phyloP scores from a whole-genome alignment of 2,329 filamentous ascomycete genomes.

The Helicocarpus griseus region DNA sequence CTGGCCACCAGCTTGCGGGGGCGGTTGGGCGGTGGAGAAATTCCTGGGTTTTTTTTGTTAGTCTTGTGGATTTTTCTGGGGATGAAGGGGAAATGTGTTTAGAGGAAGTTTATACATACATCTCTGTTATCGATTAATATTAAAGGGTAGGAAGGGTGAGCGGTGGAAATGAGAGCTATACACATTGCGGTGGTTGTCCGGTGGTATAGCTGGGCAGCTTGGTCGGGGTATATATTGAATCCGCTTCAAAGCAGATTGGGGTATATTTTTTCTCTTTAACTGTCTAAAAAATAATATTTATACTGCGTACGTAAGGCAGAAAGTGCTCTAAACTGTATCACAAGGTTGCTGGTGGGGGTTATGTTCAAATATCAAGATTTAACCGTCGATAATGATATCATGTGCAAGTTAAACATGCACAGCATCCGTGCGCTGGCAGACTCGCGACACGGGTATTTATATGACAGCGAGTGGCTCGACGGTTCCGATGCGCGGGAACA shows the following conservation, averaged over 20 bases:
- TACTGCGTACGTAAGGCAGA: no score
- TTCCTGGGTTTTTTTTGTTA: constrained; percentile 37
- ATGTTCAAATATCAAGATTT: no score
- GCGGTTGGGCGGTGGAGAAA: constrained; percentile 53
- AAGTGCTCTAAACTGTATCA: no score
- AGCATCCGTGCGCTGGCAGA: no score
- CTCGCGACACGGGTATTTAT: background rate
- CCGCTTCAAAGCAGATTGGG: background rate
- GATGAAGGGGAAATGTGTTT: background rate
- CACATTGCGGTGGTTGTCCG: constrained; percentile 47
- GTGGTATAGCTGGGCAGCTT: background rate
- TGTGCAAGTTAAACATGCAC: no score
- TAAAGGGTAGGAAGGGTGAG: constrained; percentile 64
- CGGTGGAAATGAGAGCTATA: constrained; percentile 65
- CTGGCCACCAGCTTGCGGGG: constrained; percentile 50
- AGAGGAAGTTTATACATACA: constrained; percentile 28
- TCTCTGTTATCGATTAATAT: constrained; percentile 72
- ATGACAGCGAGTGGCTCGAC: background rate
- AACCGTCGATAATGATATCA: no score
- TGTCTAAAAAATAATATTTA: background rate
- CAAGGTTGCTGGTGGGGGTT: no score
- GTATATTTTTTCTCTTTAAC: background rate
- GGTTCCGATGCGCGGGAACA: no score
- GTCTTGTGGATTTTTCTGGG: background rate
- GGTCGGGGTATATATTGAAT: background rate